phyloP scores from a whole-genome alignment of 305 asterid species.

The Rubia occidens region DNA sequence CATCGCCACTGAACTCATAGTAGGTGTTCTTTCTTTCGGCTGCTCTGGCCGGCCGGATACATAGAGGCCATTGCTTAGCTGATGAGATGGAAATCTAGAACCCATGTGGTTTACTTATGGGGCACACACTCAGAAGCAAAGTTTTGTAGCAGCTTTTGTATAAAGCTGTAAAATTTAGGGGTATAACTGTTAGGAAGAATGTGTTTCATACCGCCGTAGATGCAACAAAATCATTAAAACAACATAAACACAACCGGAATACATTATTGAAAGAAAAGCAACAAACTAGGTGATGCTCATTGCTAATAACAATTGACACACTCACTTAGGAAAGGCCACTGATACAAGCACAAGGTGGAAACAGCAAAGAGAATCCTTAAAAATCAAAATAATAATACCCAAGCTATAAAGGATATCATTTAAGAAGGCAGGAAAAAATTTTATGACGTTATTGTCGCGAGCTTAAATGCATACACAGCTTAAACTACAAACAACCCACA shows the following conservation, averaged over 20 bases:
- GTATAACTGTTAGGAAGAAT: conserved; percentile 23
- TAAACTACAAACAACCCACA: neutral
- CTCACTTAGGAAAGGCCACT: neutral
- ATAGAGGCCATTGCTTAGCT: conserved; percentile 89
- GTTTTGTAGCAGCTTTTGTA: conserved; percentile 18
- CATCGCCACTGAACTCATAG: conserved; percentile 83
- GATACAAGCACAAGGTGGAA: too few relatives aligned
- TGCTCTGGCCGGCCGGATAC: conserved; percentile 95
- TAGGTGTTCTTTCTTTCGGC: conserved; percentile 72
- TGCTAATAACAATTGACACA: conserved; percentile 3
- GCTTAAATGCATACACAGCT: too few relatives aligned
- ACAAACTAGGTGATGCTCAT: conserved; percentile 12
- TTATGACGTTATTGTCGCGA: neutral
- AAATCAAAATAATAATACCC: neutral
- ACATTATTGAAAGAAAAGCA: conserved; percentile 8
- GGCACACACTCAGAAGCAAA: conserved; percentile 15
- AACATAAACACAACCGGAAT: neutral
- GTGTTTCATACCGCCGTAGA: conserved; percentile 11
- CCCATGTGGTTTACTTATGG: conserved; percentile 52
- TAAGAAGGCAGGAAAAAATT: neutral
- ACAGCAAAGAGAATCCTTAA: neutral
- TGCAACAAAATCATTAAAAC: conserved; percentile 10
- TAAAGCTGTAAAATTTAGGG: conserved; percentile 19
- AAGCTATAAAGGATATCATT: neutral
- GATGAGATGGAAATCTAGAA: conserved; percentile 94